Base-by-base conservation (phyloP, 1,284 basidiomycete genomes). In the Vanrija sp. region DNA sequence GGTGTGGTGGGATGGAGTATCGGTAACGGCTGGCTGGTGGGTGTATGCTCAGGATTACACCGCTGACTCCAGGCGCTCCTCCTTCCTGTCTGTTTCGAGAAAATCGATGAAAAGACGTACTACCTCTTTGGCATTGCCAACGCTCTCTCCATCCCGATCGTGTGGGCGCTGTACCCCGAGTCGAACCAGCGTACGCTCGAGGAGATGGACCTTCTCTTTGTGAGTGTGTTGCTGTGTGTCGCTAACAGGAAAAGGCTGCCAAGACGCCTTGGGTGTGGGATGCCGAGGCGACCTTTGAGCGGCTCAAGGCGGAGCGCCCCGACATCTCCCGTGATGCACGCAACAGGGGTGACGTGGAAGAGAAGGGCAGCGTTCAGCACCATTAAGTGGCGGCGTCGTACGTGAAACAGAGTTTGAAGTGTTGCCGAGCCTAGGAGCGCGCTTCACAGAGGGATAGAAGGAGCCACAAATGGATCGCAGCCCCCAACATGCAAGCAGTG, bases 1-100 rank as follows among this genome's bases (percentile, higher is more conserved):
- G 62, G 64, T 15, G 71, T 73, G 10, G 59, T 66, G 3, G 71
- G 69, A 18, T 73, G 71, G 69, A 51, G 52, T 10, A 68, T 71
- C 45, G 71, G 71, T 12, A 66, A 68, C 46, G 68, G 67, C 10
- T 65, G 66, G 65, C 53, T 61, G 15, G 57, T 61, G 43, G 53
- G 56, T 61, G 45, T 23, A 23, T 15, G 9, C 9, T 34, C 14
- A 5, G 21, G 21, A 15, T 34, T 3, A 39, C 6, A 23, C 15
- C 18, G 19, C 21, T 21, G 12, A 10, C 9, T 25, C 23, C 40
- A 51, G 52, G 46, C 57, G n/a, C 54, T 63, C 3, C 57, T 68
- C 1, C 58, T 68, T 1, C 67, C 65, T 18, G 60, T 64, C 12
- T 55, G 55, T 46, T 68, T 68, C 29, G 54, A 62, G 34, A 43